Conservation (phyloP, 2,329 filamentous ascomycete species). For the Colletotrichum cuscutae region DNA sequence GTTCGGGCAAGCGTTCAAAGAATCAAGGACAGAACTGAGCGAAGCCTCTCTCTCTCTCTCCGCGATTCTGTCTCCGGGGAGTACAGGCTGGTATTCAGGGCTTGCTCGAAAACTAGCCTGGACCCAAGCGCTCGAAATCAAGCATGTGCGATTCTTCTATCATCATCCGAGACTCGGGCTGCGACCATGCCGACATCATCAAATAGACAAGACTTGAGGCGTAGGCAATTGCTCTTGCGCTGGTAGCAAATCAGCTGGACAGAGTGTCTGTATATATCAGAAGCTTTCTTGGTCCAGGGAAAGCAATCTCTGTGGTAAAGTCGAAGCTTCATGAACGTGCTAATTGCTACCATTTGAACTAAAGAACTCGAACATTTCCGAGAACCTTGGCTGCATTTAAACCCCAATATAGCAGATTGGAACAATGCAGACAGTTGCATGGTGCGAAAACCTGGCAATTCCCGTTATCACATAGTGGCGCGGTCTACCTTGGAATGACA, state of each 20-base stretch:
- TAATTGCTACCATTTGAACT: neutral
- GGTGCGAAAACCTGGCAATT: neutral
- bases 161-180: neutral
- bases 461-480: neutral
- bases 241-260: neutral
- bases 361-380: neutral
- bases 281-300: neutral
- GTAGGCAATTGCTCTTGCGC: neutral
- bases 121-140: neutral
- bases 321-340: neutral
- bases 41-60: neutral
- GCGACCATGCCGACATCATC: neutral
- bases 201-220: neutral
- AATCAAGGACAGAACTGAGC: neutral
- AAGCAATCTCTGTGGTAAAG: neutral
- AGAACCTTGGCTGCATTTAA: neutral
- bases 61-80: neutral
- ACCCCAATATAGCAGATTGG: neutral
- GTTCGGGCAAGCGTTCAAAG: neutral
- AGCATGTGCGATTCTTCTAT: neutral
- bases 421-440: neutral
- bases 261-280: neutral
- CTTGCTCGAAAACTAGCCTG: neutral
- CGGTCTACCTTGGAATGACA: neutral
- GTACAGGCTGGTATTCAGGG: neutral